These are phyloP conservation scores for Auxenochlorella protothecoides DNA, from an alignment of 139 green algal species.

Conservation along the genomic window DNA sequence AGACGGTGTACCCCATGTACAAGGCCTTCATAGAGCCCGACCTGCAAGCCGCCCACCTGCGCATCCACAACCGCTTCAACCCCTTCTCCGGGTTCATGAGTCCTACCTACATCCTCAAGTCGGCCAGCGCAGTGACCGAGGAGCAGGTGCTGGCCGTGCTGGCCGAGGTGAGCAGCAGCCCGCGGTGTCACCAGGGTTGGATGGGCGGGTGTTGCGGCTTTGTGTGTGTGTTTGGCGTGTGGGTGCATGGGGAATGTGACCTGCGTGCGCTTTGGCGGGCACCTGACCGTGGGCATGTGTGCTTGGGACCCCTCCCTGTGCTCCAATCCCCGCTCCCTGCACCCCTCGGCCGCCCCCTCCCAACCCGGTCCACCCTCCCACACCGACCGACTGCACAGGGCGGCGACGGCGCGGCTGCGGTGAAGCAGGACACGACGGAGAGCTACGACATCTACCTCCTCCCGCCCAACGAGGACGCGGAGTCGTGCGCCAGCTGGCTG, in stretches of 20 bases:
- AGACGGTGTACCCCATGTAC: constrained; percentile 97
- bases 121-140: constrained; percentile 34
- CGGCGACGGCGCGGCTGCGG: not conserved
- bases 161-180: not conserved
- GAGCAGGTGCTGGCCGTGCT: constrained; percentile 35
- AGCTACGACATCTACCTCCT: constrained; percentile 94
- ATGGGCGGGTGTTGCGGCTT: too few relatives aligned
- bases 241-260: too few relatives aligned
- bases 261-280: too few relatives aligned
- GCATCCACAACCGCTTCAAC: constrained; percentile 94
- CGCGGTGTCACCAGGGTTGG: too few relatives aligned
- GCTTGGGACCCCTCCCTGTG: not conserved
- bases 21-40: constrained; percentile 97
- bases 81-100: constrained; percentile 93
- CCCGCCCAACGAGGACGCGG: constrained; percentile 77
- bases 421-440: constrained; percentile 31
- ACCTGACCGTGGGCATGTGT: too few relatives aligned
- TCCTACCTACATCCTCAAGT: constrained; percentile 93
- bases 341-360: not conserved
- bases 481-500: constrained; percentile 91
- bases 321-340: not conserved
- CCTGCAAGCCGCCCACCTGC: constrained; percentile 80
- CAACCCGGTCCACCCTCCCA: too few relatives aligned
- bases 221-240: too few relatives aligned
- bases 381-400: too few relatives aligned